Evolutionary conservation across 2,329 filamentous ascomycete species (phyloP), one percentile per base, ranked within the genome.

Genomic region (Scedosporium aurantiacum): DNA sequence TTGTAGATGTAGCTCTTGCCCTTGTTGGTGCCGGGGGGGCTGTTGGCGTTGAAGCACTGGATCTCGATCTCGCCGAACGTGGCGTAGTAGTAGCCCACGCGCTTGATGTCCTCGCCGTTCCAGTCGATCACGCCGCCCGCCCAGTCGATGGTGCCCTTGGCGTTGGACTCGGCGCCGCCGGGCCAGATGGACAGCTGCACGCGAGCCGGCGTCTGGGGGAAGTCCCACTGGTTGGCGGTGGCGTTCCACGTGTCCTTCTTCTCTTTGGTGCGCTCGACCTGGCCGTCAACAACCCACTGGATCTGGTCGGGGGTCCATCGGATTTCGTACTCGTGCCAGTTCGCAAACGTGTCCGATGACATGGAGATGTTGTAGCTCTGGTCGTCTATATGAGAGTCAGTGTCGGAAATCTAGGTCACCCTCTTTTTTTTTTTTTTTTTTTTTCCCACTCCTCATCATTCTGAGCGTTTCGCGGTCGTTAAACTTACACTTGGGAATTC

Each of bases 111-210:
- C 21, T 80, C 77, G 65, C 83, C 84, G 71, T 89, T 78, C 93
- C 94, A 99, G 79, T 96, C 82, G 65, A 99, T 93, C 60, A 82
- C 76, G 68, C 94, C 94, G 70, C 94, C 94, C 18, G 93, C 90
- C 94, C 94, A 99, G 60, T 86, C 80, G 66, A 96, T 83, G 40
- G 94, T 97, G 61, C 94, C 94, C 72, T 89, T 71, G 47, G 83
- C 88, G 73, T 97, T 97, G 70, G 80, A 81, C 8, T 84, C 75
- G 56, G 89, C 83, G 71, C 94, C 94, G 69, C 90, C 94, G 47
- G 94, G 94, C 94, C 94, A 99, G 70, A 99, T 85, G 16, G 94
- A 97, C 58, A 99, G 82, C 78, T 97, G 91, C 60, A 99, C 83
- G 67, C 93, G 90, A 16, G 92, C 77, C 3, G 94, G 94, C 0